A percentile compares a stretch with the other conserved stretches of the same genome.
Conservation (phyloP, 2,329 filamentous ascomycete genomes). For the Massarina eburnea region DNA sequence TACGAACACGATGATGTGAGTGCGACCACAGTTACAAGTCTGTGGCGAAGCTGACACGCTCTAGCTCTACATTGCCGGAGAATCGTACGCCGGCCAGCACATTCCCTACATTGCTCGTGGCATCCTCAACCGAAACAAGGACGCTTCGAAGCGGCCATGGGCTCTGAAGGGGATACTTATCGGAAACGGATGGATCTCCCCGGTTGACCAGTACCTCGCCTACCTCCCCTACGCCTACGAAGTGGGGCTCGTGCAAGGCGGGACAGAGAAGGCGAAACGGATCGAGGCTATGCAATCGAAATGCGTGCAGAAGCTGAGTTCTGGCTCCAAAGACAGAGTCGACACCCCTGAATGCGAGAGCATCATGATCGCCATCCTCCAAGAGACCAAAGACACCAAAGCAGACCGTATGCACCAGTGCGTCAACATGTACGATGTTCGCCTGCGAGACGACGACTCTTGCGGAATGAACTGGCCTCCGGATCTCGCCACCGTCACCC, state of each 20-base stretch:
- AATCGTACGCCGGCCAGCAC: slow-evolving; percentile 95
- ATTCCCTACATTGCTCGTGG: slow-evolving; percentile 95
- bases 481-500: slow-evolving; percentile 74
- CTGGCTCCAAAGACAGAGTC: slow-evolving; percentile 62
- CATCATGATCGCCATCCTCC: slow-evolving; percentile 73
- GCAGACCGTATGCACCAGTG: slow-evolving; percentile 62
- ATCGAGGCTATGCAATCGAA: slow-evolving; percentile 69
- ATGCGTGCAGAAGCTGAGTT: slow-evolving; percentile 65
- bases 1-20: slow-evolving; percentile 89
- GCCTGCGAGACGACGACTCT: slow-evolving; percentile 75
- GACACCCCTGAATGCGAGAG: slow-evolving; percentile 72
- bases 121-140: slow-evolving; percentile 79
- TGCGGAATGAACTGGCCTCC: slow-evolving; percentile 99
- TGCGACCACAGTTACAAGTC: slow-evolving; percentile 16
- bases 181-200: slow-evolving; percentile 97
- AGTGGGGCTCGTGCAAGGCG: slow-evolving; percentile 69
- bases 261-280: slow-evolving; percentile 62
- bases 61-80: slow-evolving; percentile 90
- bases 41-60: slow-evolving; percentile 15
- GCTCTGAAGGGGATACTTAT: slow-evolving; percentile 84
- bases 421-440: slow-evolving; percentile 96
- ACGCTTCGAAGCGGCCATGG: slow-evolving; percentile 58
- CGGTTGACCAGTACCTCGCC: slow-evolving; percentile 82
- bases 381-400: slow-evolving; percentile 60
- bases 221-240: slow-evolving; percentile 83